Evolutionary conservation across 306 rosid species (phyloP).

Genomic region (Albizia julibrissin): DNA sequence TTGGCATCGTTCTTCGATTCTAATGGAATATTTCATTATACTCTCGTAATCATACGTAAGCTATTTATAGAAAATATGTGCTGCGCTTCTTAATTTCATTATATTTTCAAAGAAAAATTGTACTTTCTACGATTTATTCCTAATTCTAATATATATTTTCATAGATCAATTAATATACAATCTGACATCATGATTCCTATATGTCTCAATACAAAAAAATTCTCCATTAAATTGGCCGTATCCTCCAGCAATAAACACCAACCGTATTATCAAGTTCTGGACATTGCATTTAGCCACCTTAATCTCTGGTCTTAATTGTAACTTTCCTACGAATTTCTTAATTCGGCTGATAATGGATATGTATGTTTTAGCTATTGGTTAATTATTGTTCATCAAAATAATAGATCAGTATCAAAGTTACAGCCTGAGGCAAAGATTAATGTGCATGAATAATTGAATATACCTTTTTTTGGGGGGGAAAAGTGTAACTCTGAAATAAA

Average conservation of each 20-base stretch:
- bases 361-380: too few species aligned
- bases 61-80: background rate
- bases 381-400: background rate
- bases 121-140: background rate
- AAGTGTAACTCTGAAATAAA: background rate
- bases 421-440: background rate
- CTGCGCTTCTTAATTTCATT: background rate
- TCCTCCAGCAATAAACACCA: background rate
- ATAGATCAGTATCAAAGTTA: too few species aligned
- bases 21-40: background rate
- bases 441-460: background rate
- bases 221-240: background rate
- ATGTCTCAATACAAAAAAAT: background rate
- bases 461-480: too few species aligned
- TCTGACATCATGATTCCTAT: background rate
- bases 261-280: background rate
- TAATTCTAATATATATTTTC: background rate
- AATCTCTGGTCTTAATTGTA: background rate
- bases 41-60: slow-evolving; percentile 8
- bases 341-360: background rate
- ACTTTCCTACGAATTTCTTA: background rate
- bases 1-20: background rate
- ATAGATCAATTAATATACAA: background rate
- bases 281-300: background rate
- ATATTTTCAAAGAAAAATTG: background rate